phyloP scores from a whole-genome alignment of 2,329 filamentous ascomycete genomes.

The Alternaria tenuissima region DNA sequence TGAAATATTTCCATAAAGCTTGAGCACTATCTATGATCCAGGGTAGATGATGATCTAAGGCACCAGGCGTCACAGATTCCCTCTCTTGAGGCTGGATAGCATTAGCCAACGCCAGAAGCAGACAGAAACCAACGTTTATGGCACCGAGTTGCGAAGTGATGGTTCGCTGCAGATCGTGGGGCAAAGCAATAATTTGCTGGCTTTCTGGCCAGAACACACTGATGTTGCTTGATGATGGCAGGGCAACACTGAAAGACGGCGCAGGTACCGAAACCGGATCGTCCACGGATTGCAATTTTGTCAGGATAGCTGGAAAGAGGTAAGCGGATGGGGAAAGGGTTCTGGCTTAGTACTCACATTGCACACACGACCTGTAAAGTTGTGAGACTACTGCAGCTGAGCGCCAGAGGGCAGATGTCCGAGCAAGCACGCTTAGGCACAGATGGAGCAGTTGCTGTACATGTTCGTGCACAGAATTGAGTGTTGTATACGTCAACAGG shows the following conservation, averaged over 20 bases:
- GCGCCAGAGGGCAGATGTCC: conserved; percentile 47
- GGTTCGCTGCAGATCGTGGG: conserved; percentile 50
- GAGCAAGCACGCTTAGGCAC: conserved; percentile 48
- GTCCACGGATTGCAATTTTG: conserved; percentile 50
- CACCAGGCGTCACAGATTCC: conserved; percentile 1
- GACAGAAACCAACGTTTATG: conserved; percentile 36
- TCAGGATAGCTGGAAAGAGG: conserved; percentile 54
- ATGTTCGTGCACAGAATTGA: conserved; percentile 52
- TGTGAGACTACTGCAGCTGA: conserved; percentile 44
- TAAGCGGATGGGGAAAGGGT: conserved; percentile 6
- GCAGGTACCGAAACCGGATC: conserved; percentile 16
- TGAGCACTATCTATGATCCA: conserved; percentile 39
- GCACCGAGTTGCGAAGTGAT: conserved; percentile 36
- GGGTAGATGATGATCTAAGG: conserved; percentile 28
- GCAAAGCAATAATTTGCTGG: conserved; percentile 52
- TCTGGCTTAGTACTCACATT: conserved; percentile 43
- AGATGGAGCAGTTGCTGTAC: conserved; percentile 47
- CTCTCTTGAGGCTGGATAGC: background rate
- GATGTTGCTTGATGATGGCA: conserved; percentile 53
- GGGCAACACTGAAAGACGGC: conserved; percentile 34
- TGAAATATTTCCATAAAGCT: conserved; percentile 37
- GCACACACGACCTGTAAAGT: conserved; percentile 53
- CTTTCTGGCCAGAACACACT: conserved; percentile 50
- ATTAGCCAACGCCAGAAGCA: conserved; percentile 32
- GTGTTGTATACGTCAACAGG: conserved; percentile 54